Evolutionary conservation across 148 eudicot species (phyloP).

Genomic region (Dysphania ambrosioides): DNA sequence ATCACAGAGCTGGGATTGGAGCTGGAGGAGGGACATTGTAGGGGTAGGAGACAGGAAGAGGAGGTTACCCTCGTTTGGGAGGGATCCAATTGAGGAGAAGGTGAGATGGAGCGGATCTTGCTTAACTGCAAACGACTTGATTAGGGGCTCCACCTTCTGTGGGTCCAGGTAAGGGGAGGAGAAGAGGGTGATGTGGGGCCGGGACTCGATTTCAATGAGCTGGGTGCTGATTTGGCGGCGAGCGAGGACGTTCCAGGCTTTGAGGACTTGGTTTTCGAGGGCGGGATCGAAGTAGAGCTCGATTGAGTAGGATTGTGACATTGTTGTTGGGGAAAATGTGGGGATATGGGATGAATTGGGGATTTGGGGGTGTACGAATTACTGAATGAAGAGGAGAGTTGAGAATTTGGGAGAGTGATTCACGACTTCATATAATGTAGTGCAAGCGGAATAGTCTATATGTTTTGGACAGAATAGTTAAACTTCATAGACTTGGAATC

Average conservation of each 20-base stretch:
- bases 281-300: slow-evolving; percentile 92
- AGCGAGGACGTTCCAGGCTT: slow-evolving; percentile 85
- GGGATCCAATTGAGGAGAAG: slow-evolving; percentile 72
- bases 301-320: slow-evolving; percentile 80
- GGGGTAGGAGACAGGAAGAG: slow-evolving; percentile 80
- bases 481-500: no score
- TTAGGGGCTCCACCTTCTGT: slow-evolving; percentile 53
- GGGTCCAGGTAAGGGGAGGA: slow-evolving; percentile 49
- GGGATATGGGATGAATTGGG: no score
- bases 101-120: slow-evolving; percentile 64
- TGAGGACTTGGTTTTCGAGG: slow-evolving; percentile 78
- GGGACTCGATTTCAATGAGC: slow-evolving; percentile 82
- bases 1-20: slow-evolving; percentile 77
- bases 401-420: no score
- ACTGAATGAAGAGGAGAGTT: no score
- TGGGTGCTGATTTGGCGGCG: slow-evolving; percentile 88
- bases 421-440: no score
- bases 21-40: slow-evolving; percentile 61
- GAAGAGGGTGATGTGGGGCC: slow-evolving; percentile 85
- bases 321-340: no score
- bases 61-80: slow-evolving; percentile 50
- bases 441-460: no score
- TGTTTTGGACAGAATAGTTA: no score
- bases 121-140: slow-evolving; percentile 54
- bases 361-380: no score